A percentile compares a stretch with the other conserved stretches of the same genome.
Evolutionary conservation across 805 yeast species (phyloP).

Genomic region (Barnettozyma botsteinii): DNA sequence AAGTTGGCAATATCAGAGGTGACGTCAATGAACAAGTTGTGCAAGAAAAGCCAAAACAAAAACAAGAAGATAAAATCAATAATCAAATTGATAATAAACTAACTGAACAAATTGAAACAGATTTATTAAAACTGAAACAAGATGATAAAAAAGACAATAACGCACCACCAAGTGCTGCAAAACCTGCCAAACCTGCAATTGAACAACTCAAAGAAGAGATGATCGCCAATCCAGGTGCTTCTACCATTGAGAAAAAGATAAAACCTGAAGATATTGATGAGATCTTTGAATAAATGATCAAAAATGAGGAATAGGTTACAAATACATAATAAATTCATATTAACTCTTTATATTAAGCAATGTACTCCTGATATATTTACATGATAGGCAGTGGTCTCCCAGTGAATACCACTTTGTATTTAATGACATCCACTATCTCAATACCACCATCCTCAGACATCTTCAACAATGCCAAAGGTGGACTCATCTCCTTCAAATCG

Average conservation of each 20-base stretch:
- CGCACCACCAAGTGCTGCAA: constrained; percentile 19
- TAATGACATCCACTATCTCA: constrained; percentile 53
- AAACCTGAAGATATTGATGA: constrained; percentile 14
- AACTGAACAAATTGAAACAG: neutral
- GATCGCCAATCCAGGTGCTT: constrained; percentile 2
- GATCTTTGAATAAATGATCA: constrained; percentile 17
- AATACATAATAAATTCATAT: neutral
- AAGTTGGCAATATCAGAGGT: neutral
- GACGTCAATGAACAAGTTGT: constrained; percentile 23
- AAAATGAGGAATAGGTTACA: neutral
- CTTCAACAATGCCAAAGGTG: constrained; percentile 60
- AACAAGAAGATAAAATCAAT: neutral
- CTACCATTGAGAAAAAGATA: constrained; percentile 8
- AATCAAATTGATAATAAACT: constrained; percentile 11
- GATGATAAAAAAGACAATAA: neutral
- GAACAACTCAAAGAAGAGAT: constrained; percentile 16
- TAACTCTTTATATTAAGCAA: no score
- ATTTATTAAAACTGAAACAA: neutral
- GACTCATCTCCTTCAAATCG: constrained; percentile 46
- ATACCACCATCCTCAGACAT: constrained; percentile 34
- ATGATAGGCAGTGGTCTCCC: constrained; percentile 74
- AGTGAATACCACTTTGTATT: constrained; percentile 53
- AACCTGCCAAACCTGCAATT: constrained; percentile 23
- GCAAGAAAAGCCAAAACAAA: constrained; percentile 19
- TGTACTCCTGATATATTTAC: constrained; percentile 41